Base-by-base conservation (phyloP, 345 rosid species). In the sweet orange (Citrus sinensis) region DNA sequence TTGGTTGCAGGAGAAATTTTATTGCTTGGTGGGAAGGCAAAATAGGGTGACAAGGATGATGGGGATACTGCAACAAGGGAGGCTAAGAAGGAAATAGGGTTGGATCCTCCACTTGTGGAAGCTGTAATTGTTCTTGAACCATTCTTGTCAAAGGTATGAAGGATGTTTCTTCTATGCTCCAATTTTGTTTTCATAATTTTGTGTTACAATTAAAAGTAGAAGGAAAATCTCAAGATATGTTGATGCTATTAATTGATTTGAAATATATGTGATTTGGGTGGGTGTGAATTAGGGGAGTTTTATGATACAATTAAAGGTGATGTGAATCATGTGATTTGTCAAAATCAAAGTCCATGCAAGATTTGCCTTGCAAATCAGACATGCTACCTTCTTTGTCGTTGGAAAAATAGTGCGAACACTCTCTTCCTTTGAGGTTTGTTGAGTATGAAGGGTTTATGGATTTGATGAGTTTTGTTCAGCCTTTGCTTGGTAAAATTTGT, bases 111-210 rank as follows among this genome's bases (percentile, higher is more conserved):
- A 0, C 92, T 88, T 80, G 90, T 90, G 63, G 83, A 92, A 78
- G 73, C 88, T 67, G 89, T 90, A 34, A 87, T 91, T n/a, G 82
- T 67, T 80, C 90, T 92, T 1, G 98, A 95, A 80, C 99, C 99
- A 6, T 93, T 93, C 85, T 82, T 93, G 24, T 92, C 99, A 13
- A 95, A 93, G 98, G 99, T 93, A 87, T 67, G 9, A 40, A 59
- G 24, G 11, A 14, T 27, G 46, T 14, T 56, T 70, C 56, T 5
- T 51, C 42, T 30, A 9, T 63, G n/a, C 22, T n/a, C 20, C 46
- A 46, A 17, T 34, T 5, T 49, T 73, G 22, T 19, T 22, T 54
- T 29, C 27, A 3, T 59, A 10, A 51, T 30, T 13, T 58, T 25
- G 71, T 46, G 9, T 40, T 9, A 40, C 49, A 9, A 40, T 40